Conservation (phyloP, 108 stramenopile species). For the Skeletonema costatum region DNA sequence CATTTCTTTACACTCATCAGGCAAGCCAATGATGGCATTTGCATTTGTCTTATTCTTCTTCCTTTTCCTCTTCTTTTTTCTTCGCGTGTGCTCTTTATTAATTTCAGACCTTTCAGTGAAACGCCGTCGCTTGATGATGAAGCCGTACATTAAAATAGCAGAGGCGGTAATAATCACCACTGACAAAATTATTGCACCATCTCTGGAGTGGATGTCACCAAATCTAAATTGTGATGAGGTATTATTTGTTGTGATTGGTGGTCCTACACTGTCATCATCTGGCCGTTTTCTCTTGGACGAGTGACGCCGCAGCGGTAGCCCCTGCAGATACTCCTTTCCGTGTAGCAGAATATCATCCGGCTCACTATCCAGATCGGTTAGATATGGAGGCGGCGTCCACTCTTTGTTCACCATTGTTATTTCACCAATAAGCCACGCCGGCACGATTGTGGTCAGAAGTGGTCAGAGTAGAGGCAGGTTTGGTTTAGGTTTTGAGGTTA, state of each 20-base stretch:
- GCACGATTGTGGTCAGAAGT: not conserved
- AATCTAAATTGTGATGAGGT: not conserved
- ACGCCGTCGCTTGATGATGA: not conserved
- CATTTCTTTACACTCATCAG: not conserved
- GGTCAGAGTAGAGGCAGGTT: too few relatives aligned
- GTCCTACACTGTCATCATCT: not conserved
- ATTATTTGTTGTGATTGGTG: not conserved
- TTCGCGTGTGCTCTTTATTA: not conserved
- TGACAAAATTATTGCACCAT: not conserved
- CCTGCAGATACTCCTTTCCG: conserved; percentile 17
- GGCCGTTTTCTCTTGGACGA: conserved; percentile 11
- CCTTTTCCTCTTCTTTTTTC: conserved; percentile 14
- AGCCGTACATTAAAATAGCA: not conserved
- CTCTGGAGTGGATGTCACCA: not conserved
- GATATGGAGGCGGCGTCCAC: not conserved
- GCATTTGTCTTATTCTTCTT: not conserved
- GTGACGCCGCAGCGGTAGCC: conserved; percentile 6
- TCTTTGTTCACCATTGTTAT: not conserved
- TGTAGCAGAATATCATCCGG: not conserved
- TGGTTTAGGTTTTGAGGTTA: too few relatives aligned
- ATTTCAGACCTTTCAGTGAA: not conserved
- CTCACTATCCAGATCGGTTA: conserved; percentile 2
- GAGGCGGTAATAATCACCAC: not conserved
- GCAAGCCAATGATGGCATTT: not conserved
- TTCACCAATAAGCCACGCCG: not conserved